A percentile compares a stretch with the other conserved stretches of the same genome.
Conservation (phyloP, 1,139 yeast species). For the Hemisphaericaspora xylanilytica region DNA sequence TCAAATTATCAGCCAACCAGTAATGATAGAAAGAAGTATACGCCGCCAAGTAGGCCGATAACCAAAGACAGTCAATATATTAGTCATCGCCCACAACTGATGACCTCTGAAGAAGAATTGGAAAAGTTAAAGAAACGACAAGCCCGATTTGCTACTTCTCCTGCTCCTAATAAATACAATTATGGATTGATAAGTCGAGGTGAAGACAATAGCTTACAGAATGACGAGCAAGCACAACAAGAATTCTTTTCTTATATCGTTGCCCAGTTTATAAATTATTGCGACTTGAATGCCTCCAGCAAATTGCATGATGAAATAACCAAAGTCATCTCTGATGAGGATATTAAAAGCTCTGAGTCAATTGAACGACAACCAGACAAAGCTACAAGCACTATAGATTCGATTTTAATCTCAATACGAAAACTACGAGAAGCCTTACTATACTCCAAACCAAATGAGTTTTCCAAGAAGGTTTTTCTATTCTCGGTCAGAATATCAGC, state of each 20-base stretch:
- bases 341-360: slow-evolving; percentile 6
- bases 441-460: slow-evolving; percentile 32
- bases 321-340: slow-evolving; percentile 11
- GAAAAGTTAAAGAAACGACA: slow-evolving; percentile 17
- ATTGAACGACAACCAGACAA: slow-evolving; percentile 1
- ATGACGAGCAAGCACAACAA: slow-evolving; percentile 39
- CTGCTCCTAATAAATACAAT: slow-evolving; percentile 5
- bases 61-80: background rate
- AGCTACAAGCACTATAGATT: slow-evolving; percentile 19
- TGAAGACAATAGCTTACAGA: slow-evolving; percentile 47
- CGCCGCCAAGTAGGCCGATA: background rate
- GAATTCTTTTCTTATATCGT: slow-evolving; percentile 38
- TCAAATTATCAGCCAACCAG: background rate
- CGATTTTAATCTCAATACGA: slow-evolving; percentile 30
- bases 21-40: background rate
- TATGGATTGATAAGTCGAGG: slow-evolving; percentile 62
- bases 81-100: background rate
- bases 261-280: slow-evolving; percentile 26
- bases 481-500: slow-evolving; percentile 49
- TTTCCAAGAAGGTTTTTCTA: slow-evolving; percentile 47
- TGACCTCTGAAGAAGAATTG: slow-evolving; percentile 9
- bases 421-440: slow-evolving; percentile 58
- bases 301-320: slow-evolving; percentile 18
- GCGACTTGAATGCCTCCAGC: slow-evolving; percentile 22
- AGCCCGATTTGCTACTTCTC: slow-evolving; percentile 16